phyloP scores from a whole-genome alignment of 2,329 filamentous ascomycete species.

The Neoascochyta sp. region DNA sequence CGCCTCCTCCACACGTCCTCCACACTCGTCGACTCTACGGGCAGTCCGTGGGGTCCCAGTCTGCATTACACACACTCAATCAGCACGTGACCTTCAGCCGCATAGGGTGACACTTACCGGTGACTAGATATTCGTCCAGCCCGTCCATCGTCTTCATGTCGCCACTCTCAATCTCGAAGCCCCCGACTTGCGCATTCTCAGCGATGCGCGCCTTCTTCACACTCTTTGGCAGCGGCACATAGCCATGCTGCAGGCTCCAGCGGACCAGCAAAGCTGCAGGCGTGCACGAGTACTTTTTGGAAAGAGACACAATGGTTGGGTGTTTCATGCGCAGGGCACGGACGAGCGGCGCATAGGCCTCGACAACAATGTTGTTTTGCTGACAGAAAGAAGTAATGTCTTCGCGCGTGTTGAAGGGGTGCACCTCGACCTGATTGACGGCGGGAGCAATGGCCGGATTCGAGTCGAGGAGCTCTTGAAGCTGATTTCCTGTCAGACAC shows the following conservation, averaged over 20 bases:
- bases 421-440: conserved; percentile 76
- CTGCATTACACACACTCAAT: conserved; percentile 20
- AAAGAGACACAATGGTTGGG: conserved; percentile 57
- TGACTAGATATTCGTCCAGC: conserved; percentile 70
- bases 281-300: conserved; percentile 66
- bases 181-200: conserved; percentile 61
- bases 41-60: conserved; percentile 48
- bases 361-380: conserved; percentile 63
- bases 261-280: conserved; percentile 73
- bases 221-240: conserved; percentile 72
- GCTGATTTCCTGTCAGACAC: conserved; percentile 40
- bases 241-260: conserved; percentile 73
- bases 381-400: conserved; percentile 65
- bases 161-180: conserved; percentile 58
- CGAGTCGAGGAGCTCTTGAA: conserved; percentile 64
- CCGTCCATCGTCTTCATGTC: conserved; percentile 62
- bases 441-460: conserved; percentile 61
- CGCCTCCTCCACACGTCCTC: no score
- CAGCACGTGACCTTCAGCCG: no score
- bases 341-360: conserved; percentile 77
- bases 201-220: conserved; percentile 58
- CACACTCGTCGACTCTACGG: conserved; percentile 20
- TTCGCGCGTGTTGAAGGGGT: conserved; percentile 74
- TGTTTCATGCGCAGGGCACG: conserved; percentile 68
- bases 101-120: conserved; percentile 42